Base-by-base conservation (phyloP, 495 filamentous ascomycete species). In the Penicillium cinerascens region DNA sequence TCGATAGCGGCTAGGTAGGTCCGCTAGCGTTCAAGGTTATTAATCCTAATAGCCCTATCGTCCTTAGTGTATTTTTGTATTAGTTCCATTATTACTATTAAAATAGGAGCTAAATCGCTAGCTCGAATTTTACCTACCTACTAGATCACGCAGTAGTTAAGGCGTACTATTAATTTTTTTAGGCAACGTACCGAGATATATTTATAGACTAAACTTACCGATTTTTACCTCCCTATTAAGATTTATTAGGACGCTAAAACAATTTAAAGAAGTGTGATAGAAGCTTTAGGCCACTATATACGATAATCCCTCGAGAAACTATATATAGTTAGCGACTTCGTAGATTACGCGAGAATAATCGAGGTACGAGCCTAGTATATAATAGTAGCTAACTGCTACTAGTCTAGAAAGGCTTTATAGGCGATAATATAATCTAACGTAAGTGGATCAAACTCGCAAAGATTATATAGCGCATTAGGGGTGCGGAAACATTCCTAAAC, bases 21-120 rank as follows among this genome's bases (percentile, higher is more conserved):
- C 44, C 13, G 44, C 57, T 55, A 63, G 49, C 55, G 52, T 47
- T 70, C 39, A 20, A 64, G 47, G 61, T 70, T 56, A 13, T 71
- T 61, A 26, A 73, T 54, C 3, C 70, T 61, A 40, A 71, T 52
- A 11, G 55, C 60, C 18, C 65, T 57, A 37, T 69, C 68, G 5
- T 69, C 61, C 46, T 73, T 71, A 27, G 43, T 35, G 39, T 70
- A 71, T 54, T 70, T 71, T 52, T 73, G 60, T 62, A 75, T 73
- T 25, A 73, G 54, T 55, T 67, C 58, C 61, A 69, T 69, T 39
- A 55, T 61, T 3, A 64, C 38, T 11, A 13, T 36, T 15, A 46
- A 45, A 2, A 55, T n/a, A 49, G 60, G 44, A 8, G 47, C 45
- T 20, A 56, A 22, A 47, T 58, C 49, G 26, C 13, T 55, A n/a